Evolutionary conservation across 345 rosid species (phyloP).

Genomic region (Ceriops zippeliana): DNA sequence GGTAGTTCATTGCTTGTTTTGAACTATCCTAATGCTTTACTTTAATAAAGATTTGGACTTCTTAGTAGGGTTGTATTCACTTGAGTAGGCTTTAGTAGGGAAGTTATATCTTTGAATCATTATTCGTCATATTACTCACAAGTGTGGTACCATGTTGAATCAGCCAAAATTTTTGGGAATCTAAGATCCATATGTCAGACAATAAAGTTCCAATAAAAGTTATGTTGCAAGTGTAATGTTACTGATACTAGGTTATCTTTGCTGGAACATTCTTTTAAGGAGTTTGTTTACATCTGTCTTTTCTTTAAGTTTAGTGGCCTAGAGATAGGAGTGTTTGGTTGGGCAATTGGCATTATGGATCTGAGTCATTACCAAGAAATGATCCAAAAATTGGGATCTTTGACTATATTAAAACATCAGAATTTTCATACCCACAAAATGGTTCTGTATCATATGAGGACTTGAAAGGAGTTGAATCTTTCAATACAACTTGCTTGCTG

Average conservation of each 20-base stretch:
- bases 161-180: constrained; percentile 2
- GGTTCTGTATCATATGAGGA: constrained; percentile 57
- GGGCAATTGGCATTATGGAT: constrained; percentile 19
- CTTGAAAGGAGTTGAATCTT: constrained; percentile 60
- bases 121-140: neutral
- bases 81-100: neutral
- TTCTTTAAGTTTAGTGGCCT: constrained; percentile 35
- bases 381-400: constrained; percentile 25
- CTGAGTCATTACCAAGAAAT: constrained; percentile 26
- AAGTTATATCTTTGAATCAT: neutral
- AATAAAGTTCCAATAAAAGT: neutral
- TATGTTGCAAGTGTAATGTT: constrained; percentile 27
- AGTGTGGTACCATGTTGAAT: constrained; percentile 4
- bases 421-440: constrained; percentile 13
- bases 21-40: neutral
- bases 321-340: constrained; percentile 20
- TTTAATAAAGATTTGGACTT: neutral
- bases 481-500: constrained; percentile 76
- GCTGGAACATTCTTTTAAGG: constrained; percentile 48
- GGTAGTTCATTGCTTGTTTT: neutral
- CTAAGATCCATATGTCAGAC: constrained; percentile 11
- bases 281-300: constrained; percentile 26
- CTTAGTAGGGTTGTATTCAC: constrained; percentile 17
- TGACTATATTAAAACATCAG: constrained; percentile 16
- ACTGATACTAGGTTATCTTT: constrained; percentile 41